Percentiles rank a stretch among this genome's conserved stretches.
These are phyloP conservation scores for Capronia coronata DNA, from an alignment of 2,329 filamentous ascomycete species.

Conservation along the genomic window DNA sequence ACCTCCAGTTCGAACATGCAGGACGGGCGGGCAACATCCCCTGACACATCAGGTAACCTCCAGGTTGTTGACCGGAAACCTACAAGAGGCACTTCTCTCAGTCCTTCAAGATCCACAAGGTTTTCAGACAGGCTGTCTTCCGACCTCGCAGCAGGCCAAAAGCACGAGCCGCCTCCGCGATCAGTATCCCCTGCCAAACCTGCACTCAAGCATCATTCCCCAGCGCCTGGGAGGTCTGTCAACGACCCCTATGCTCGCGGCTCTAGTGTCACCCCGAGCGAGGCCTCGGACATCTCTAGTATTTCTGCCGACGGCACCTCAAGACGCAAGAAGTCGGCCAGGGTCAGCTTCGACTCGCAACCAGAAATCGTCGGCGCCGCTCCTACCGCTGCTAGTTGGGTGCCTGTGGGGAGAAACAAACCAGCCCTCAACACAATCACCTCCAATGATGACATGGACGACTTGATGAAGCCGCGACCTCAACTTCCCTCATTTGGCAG, in stretches of 20 bases:
- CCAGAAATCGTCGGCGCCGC: constrained; percentile 44
- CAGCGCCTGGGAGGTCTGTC: constrained; percentile 29
- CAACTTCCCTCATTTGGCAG: constrained; percentile 59
- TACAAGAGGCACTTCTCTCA: constrained; percentile 38
- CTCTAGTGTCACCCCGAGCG: constrained; percentile 40
- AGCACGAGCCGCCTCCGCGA: constrained; percentile 53
- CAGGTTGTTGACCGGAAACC: constrained; percentile 11
- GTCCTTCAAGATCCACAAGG: constrained; percentile 51
- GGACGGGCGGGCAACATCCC: constrained; percentile 2
- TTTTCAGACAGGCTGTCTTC: constrained; percentile 50
- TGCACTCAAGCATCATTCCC: constrained; percentile 48
- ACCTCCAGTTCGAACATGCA: constrained; percentile 1
- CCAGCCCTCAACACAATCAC: constrained; percentile 27
- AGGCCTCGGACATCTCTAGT: constrained; percentile 52
- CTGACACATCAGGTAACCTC: constrained; percentile 5
- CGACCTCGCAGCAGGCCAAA: constrained; percentile 41
- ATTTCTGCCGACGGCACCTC: constrained; percentile 41
- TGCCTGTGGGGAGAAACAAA: constrained; percentile 35
- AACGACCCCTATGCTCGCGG: constrained; percentile 13
- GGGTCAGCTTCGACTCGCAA: constrained; percentile 64
- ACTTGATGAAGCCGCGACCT: constrained; percentile 53
- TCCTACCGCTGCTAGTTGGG: constrained; percentile 36
- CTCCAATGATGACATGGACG: constrained; percentile 48
- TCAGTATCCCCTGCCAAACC: constrained; percentile 58
- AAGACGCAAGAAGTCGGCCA: constrained; percentile 47